Conservation (phyloP, 352 stramenopile genomes). For the Phytopythium boreale region DNA sequence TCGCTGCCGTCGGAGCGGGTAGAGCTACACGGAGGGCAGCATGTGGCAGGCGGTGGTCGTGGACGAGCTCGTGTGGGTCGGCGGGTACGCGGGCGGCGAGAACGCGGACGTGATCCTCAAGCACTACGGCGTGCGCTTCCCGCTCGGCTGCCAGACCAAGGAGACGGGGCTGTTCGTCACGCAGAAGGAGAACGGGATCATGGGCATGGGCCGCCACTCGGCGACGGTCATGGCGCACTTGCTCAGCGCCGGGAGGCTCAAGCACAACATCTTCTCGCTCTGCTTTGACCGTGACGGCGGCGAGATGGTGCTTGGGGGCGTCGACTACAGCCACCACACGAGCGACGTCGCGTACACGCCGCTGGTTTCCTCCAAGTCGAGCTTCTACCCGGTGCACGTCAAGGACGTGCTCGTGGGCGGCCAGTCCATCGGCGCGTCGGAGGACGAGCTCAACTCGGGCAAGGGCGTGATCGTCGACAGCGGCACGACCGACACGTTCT, state of each 20-base stretch:
- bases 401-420: conserved; percentile 69
- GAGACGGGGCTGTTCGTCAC: conserved; percentile 85
- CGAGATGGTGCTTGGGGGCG: conserved; percentile 72
- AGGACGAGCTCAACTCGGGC: conserved; percentile 54
- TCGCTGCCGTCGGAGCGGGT: no score
- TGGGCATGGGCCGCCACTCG: conserved; percentile 72
- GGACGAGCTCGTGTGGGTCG: conserved; percentile 78
- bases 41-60: conserved; percentile 83
- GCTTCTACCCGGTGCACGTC: conserved; percentile 82
- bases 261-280: conserved; percentile 75
- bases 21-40: conserved; percentile 88
- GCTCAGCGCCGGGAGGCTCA: conserved; percentile 43
- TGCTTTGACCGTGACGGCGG: conserved; percentile 73
- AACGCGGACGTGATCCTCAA: conserved; percentile 48
- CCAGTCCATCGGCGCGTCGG: conserved; percentile 39
- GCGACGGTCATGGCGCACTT: conserved; percentile 74
- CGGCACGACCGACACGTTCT: conserved; percentile 85
- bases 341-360: conserved; percentile 66
- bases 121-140: conserved; percentile 71
- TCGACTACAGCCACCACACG: conserved; percentile 72
- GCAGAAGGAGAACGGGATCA: conserved; percentile 89
- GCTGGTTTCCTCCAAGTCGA: conserved; percentile 38
- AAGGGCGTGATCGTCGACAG: conserved; percentile 84
- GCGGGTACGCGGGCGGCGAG: conserved; percentile 41
- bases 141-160: conserved; percentile 75